A percentile compares a stretch with the other conserved stretches of the same genome.
Conservation (phyloP, 225 moss, liverwort and hornwort genomes). For the Anthoceros angustus region DNA sequence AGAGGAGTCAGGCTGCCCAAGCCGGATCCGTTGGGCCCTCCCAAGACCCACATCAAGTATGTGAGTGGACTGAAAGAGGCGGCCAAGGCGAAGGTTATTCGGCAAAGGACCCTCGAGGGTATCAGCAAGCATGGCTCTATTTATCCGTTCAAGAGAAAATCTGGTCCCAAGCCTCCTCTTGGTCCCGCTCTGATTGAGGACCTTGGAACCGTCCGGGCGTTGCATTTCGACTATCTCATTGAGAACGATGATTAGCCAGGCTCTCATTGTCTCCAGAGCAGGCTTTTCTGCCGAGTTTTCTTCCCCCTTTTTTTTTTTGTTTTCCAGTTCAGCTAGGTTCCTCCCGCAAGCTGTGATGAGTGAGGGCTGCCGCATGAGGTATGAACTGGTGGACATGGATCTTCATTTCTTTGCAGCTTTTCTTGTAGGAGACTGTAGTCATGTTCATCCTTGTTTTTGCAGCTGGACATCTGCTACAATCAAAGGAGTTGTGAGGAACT, state of each 20-base stretch:
- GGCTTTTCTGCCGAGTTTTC: no score
- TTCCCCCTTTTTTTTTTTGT: no score
- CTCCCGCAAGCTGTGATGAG: no score
- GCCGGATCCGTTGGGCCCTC: not conserved
- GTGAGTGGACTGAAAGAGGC: not conserved
- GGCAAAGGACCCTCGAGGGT: not conserved
- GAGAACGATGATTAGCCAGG: not conserved
- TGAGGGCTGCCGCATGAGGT: no score
- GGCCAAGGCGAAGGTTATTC: not conserved
- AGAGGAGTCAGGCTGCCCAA: not conserved
- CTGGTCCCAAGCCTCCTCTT: not conserved
- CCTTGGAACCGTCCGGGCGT: not conserved
- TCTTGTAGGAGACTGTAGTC: no score
- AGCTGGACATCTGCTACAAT: no score
- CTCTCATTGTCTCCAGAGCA: no score
- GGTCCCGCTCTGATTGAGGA: not conserved
- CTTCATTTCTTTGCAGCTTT: no score
- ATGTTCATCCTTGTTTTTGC: no score
- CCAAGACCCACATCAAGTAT: not conserved
- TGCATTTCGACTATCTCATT: constrained; percentile 3
- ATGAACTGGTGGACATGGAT: no score
- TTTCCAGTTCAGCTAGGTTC: no score
- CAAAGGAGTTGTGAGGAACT: no score
- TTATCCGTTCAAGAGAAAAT: not conserved
- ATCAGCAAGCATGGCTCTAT: not conserved